phyloP scores from a whole-genome alignment of 768 basidiomycete genomes.

The Mrakia hoshinonis region DNA sequence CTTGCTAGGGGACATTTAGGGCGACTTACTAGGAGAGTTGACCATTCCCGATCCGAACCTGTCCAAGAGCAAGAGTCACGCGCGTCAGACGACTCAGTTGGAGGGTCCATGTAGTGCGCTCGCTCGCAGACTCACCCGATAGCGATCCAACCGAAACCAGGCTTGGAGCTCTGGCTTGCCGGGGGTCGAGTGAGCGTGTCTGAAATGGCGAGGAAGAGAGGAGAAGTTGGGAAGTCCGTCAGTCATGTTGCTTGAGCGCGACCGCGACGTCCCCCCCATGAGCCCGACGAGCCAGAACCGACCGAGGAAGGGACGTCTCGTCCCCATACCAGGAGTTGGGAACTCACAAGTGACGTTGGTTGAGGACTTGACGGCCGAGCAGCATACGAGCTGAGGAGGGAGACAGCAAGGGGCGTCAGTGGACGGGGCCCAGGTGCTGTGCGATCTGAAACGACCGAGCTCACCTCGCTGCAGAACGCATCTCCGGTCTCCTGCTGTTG shows the following conservation, averaged over 20 bases:
- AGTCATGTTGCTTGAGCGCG: neutral
- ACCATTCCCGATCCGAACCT: slow-evolving; percentile 17
- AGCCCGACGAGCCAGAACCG: no score
- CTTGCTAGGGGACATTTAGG: no score
- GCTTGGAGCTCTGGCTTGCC: neutral
- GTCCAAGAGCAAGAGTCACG: neutral
- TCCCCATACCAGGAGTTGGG: neutral
- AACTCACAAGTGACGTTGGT: neutral
- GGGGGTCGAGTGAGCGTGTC: slow-evolving; percentile 10
- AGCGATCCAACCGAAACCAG: slow-evolving; percentile 22
- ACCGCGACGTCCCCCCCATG: neutral
- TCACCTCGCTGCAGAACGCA: no score
- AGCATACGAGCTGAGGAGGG: neutral
- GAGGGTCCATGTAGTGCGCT: neutral
- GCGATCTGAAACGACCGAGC: no score
- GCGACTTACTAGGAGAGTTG: neutral
- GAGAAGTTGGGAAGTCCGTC: neutral
- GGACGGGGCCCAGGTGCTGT: neutral
- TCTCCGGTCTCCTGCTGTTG: no score
- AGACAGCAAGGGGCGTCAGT: neutral
- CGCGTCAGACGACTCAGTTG: no score
- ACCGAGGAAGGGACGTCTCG: no score
- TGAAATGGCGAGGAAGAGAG: neutral
- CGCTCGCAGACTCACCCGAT: neutral
- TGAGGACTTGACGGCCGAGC: neutral